Conservation (phyloP, 2,329 filamentous ascomycete genomes). For the Aspergillus clavatus region DNA sequence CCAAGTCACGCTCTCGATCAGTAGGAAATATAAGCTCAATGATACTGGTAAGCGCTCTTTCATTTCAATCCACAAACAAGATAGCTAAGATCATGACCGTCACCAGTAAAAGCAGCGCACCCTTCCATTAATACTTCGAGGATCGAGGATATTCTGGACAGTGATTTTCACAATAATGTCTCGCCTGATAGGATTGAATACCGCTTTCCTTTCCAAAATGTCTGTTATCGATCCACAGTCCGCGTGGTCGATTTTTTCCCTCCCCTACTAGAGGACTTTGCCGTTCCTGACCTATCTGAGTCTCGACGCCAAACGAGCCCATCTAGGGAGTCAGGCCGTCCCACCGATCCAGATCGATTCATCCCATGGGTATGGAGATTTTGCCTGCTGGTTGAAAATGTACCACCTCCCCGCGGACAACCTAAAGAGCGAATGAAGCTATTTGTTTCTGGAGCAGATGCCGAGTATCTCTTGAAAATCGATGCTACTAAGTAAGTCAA, state of each 20-base stretch:
- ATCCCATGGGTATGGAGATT: slow-evolving; percentile 78
- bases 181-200: slow-evolving; percentile 44
- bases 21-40: slow-evolving; percentile 35
- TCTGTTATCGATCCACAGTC: slow-evolving; percentile 63
- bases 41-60: slow-evolving; percentile 34
- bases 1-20: slow-evolving; percentile 19
- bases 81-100: slow-evolving; percentile 8
- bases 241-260: slow-evolving; percentile 83
- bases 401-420: slow-evolving; percentile 35
- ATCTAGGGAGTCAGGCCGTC: slow-evolving; percentile 29
- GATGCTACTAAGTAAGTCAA: slow-evolving; percentile 51
- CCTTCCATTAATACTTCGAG: slow-evolving; percentile 38
- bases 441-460: slow-evolving; percentile 59
- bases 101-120: slow-evolving; percentile 46
- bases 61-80: not conserved
- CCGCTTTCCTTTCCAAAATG: slow-evolving; percentile 66
- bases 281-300: slow-evolving; percentile 47
- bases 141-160: slow-evolving; percentile 48
- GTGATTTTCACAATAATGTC: slow-evolving; percentile 43
- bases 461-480: slow-evolving; percentile 52
- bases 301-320: slow-evolving; percentile 38
- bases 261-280: slow-evolving; percentile 64
- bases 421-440: slow-evolving; percentile 57
- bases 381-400: slow-evolving; percentile 71
- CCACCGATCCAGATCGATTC: slow-evolving; percentile 5